Conservation (phyloP, 2,329 filamentous ascomycete genomes). For the Pseudophaeomoniella oleicola region DNA sequence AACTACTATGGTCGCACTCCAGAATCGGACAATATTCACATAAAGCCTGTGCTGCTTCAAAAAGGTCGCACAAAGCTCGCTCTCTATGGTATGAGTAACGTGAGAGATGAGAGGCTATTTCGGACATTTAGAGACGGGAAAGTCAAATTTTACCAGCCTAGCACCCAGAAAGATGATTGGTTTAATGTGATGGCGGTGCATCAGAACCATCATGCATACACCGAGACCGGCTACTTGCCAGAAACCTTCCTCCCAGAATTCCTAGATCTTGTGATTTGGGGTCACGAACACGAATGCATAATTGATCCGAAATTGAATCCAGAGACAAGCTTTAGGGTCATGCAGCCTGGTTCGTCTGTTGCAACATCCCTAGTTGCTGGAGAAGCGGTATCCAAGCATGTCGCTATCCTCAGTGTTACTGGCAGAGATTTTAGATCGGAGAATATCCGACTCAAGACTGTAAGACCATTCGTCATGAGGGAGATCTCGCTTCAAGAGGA, state of each 20-base stretch:
- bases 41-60: slow-evolving; percentile 83
- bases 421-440: slow-evolving; percentile 70
- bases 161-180: slow-evolving; percentile 70
- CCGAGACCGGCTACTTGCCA: slow-evolving; percentile 82
- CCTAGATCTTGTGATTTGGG: slow-evolving; percentile 86
- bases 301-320: slow-evolving; percentile 74
- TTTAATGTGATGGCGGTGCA: slow-evolving; percentile 94
- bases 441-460: slow-evolving; percentile 69
- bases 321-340: slow-evolving; percentile 84
- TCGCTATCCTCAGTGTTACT: slow-evolving; percentile 70
- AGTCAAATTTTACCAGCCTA: slow-evolving; percentile 83
- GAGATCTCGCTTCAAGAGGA: slow-evolving; percentile 69
- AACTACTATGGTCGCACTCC: slow-evolving; percentile 93
- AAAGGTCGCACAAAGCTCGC: slow-evolving; percentile 89
- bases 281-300: slow-evolving; percentile 90
- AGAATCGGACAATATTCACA: slow-evolving; percentile 82
- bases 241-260: slow-evolving; percentile 88
- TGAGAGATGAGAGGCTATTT: slow-evolving; percentile 87
- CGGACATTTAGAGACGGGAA: slow-evolving; percentile 85
- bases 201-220: slow-evolving; percentile 89
- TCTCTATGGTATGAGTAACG: slow-evolving; percentile 87
- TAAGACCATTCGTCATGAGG: slow-evolving; percentile 77
- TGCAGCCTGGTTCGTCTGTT: slow-evolving; percentile 93
- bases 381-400: slow-evolving; percentile 82
- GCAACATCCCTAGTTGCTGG: slow-evolving; percentile 83